Percentiles rank a stretch among this genome's conserved stretches.
These are phyloP conservation scores for Xylariaceae sp. DNA, from an alignment of 2,329 filamentous ascomycete species.

Conservation along the genomic window DNA sequence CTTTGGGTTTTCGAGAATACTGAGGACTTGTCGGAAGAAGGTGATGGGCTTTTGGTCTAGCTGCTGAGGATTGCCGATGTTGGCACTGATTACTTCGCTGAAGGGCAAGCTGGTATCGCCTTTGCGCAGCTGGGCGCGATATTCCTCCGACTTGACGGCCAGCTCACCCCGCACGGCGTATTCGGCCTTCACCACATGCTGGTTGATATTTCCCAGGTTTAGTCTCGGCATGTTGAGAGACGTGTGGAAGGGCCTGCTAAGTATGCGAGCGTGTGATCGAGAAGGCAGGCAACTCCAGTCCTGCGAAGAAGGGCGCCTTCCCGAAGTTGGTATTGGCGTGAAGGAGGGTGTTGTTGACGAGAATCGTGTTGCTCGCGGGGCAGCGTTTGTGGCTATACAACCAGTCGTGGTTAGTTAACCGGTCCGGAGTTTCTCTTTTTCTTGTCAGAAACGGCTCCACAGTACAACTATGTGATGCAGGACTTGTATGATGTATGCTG, in stretches of 20 bases:
- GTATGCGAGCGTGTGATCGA: neutral
- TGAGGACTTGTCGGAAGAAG: constrained; percentile 96
- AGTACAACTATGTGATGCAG: too few species aligned
- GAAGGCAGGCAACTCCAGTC: constrained; percentile 1
- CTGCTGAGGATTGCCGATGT: constrained; percentile 98
- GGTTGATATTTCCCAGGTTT: constrained; percentile 86
- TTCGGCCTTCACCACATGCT: constrained; percentile 76
- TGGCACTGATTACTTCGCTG: constrained; percentile 86
- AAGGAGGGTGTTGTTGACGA: too few species aligned
- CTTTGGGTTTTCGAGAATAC: constrained; percentile 82
- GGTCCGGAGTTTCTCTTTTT: too few species aligned
- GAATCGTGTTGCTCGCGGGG: too few species aligned
- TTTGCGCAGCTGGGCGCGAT: constrained; percentile 66
- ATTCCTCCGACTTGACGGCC: constrained; percentile 87
- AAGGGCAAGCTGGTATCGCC: constrained; percentile 67
- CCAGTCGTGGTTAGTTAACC: too few species aligned
- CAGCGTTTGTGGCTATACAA: too few species aligned
- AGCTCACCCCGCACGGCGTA: constrained; percentile 97
- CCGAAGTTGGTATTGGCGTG: constrained; percentile 3
- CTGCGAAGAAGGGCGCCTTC: too few species aligned
- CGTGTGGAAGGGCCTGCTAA: constrained; percentile 16
- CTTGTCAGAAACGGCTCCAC: too few species aligned
- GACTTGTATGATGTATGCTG: too few species aligned
- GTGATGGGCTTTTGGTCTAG: constrained; percentile 98
- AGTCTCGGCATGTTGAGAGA: constrained; percentile 42